Percentiles rank a stretch among this genome's conserved stretches.
phyloP scores from a whole-genome alignment of 345 rosid species.

The Kernera saxatilis region DNA sequence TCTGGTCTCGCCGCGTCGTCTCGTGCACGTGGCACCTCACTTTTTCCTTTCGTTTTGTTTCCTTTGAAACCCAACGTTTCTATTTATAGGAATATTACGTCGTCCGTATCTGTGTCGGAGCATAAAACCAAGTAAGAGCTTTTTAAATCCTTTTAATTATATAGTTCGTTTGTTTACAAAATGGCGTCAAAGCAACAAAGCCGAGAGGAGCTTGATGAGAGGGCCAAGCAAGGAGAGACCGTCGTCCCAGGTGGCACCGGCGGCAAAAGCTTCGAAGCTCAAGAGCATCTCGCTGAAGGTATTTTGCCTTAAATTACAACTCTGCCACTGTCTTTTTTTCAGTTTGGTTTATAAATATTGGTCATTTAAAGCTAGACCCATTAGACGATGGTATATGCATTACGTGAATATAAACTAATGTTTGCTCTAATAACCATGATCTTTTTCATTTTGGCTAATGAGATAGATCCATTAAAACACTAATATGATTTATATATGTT shows the following conservation, averaged over 20 bases:
- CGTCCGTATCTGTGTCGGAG: slow-evolving; percentile 14
- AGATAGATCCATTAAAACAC: background rate
- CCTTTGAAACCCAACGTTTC: background rate
- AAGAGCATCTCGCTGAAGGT: slow-evolving; percentile 82
- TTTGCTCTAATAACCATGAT: too few species aligned
- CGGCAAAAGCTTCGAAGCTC: slow-evolving; percentile 88
- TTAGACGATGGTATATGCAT: background rate
- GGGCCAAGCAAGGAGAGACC: slow-evolving; percentile 66
- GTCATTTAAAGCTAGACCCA: background rate
- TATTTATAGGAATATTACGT: slow-evolving; percentile 11
- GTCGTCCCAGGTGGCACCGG: slow-evolving; percentile 81
- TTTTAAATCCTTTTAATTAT: background rate
- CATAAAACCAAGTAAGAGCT: background rate
- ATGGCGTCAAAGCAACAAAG: slow-evolving; percentile 46
- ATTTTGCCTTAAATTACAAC: background rate
- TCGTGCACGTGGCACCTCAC: background rate
- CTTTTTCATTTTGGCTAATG: background rate
- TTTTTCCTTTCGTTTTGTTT: background rate
- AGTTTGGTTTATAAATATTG: background rate
- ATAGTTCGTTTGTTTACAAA: background rate
- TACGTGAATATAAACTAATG: background rate
- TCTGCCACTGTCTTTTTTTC: background rate
- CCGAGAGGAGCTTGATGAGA: slow-evolving; percentile 55
- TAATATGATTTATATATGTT: background rate
- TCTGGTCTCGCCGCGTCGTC: slow-evolving; percentile 10